These are phyloP conservation scores for Rutstroemia sp. DNA, from an alignment of 2,329 filamentous ascomycete genomes.

Conservation along the genomic window DNA sequence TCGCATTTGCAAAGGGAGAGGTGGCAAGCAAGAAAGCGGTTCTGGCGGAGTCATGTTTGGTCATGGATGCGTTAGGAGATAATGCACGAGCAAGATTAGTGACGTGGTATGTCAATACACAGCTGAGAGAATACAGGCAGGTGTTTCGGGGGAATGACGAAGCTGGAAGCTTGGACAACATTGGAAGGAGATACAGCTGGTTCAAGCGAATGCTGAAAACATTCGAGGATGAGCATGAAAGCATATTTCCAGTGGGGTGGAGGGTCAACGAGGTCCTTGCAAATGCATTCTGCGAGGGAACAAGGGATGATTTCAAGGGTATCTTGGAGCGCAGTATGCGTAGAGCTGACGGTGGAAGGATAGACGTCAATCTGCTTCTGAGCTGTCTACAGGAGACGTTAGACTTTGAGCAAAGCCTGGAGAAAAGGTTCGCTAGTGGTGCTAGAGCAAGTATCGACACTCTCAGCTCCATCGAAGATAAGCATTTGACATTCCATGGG, in stretches of 20 bases:
- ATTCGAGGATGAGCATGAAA: constrained; percentile 87
- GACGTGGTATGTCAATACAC: constrained; percentile 97
- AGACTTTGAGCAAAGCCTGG: constrained; percentile 90
- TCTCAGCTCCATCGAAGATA: constrained; percentile 69
- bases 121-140: constrained; percentile 88
- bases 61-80: constrained; percentile 92
- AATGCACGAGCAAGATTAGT: constrained; percentile 73
- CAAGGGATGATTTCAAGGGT: constrained; percentile 87
- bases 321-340: constrained; percentile 86
- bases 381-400: constrained; percentile 91
- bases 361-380: constrained; percentile 84
- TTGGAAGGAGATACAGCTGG: constrained; percentile 90
- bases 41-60: constrained; percentile 79
- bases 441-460: constrained; percentile 81
- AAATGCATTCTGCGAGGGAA: constrained; percentile 91
- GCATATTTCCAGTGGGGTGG: constrained; percentile 83
- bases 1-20: constrained; percentile 86
- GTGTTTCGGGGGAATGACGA: constrained; percentile 96
- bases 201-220: constrained; percentile 93
- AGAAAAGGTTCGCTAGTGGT: constrained; percentile 72
- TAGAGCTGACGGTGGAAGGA: constrained; percentile 63
- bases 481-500: constrained; percentile 72
- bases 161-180: constrained; percentile 93
- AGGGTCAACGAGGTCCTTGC: constrained; percentile 83
- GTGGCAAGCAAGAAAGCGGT: constrained; percentile 60